Base-by-base conservation (phyloP, 2,329 filamentous ascomycete species). In the Zasmidium citrigriseum region DNA sequence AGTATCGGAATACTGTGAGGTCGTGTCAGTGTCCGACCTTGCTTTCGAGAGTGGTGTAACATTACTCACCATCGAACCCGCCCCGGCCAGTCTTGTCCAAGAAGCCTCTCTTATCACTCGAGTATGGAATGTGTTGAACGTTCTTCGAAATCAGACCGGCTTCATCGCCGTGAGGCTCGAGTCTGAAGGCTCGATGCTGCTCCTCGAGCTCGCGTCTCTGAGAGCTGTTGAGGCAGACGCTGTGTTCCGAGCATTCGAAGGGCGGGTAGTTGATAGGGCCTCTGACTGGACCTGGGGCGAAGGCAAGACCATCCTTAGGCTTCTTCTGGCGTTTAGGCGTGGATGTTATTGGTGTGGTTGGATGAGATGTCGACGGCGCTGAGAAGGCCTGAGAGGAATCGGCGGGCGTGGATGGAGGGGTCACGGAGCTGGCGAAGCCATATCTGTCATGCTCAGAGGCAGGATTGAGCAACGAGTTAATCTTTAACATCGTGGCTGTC, bases 61-160 rank as follows among this genome's bases (percentile, higher is more conserved):
- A 41, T 24, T 57, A 68, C 77, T 69, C 79, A 95, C 93, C 90
- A 82, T 97, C 89, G 66, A 97, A 96, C 61, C 88, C 89, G 66
- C 96, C 90, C 54, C 92, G 82, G 1, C 91, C 91, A 2, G 93
- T 98, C 78, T 91, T 96, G 64, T 88, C 85, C 62, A 87, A 84
- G 68, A 97, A 96, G 60, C 88, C 84, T 74, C 96, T 96, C 80
- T 97, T 98, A 65, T 91, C 90, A 72, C 93, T 96, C 70, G 91
- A 93, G 76, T 98, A 98, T 0, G 93, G 93, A 59, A 97, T 96
- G 68, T 93, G 91, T 44, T 77, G 72, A 10, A 71, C 69, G 21
- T 74, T 77, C 59, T 82, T 76, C n/a, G 68, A 74, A 55, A 87
- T 86, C 48, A 64, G 54, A 11, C 67, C 68, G 4, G 64, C 55